Base-by-base conservation (phyloP, 257 asterid genomes). In the Lantana camara region DNA sequence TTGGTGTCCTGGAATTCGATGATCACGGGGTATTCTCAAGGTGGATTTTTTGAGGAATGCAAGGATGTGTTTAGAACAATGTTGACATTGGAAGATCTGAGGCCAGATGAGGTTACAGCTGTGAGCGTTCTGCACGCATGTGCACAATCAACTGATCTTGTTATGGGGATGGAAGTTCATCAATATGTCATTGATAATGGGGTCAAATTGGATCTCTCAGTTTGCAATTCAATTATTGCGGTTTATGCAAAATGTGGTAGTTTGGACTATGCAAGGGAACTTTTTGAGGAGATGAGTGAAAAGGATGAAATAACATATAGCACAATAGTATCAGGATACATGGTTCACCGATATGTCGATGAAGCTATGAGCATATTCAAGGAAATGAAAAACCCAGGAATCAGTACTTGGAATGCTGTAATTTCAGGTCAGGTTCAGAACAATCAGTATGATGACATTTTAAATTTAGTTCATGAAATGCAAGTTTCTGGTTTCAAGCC, bases 1-100 rank as follows among this genome's bases (percentile, higher is more conserved):
- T 66, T 72, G 70, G 96, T 91, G 15, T 84, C 96, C 4, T 89
- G 96, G 98, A 91, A 89, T 72, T 77, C 97, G 0, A 86, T 91
- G 89, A 80, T 89, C 75, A 73, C 98, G 0, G 97, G 97, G 66
- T 92, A 82, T 52, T 73, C 92, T 38, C 98, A 86, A 63, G 85
- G 84, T 49, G 98, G 96, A 34, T 68, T 70, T 69, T 79, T 73
- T 12, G 79, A 75, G 70, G 93, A 89, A 47, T 86, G 96, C 80
- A 92, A 89, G 79, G 73, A 48, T 30, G 54, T 92, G 83, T 89
- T 70, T 46, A 66, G 64, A 64, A 75, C 71, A 53, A 78, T 89
- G 96, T 68, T 85, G 86, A 63, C 55, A 61, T 62, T 45, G 58
- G 75, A 32, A 37, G 82, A 56, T 15, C 42, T 77, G 42, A 78